Conservation (phyloP, 2,329 filamentous ascomycete species). For the Cryphonectria parasitica region DNA sequence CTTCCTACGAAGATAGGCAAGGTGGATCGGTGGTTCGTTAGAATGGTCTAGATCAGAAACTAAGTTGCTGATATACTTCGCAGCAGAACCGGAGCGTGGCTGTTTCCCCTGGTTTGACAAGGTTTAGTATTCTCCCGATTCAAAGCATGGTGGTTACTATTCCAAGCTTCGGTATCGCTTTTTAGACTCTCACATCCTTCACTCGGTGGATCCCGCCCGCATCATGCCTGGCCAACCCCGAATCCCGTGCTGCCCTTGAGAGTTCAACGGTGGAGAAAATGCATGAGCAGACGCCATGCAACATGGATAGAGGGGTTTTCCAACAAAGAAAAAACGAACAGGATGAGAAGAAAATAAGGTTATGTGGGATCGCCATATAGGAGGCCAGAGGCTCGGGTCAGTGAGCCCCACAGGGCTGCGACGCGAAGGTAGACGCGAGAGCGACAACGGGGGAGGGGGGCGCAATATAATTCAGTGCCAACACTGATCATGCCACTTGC, state of each 20-base stretch:
- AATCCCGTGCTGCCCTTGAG: neutral
- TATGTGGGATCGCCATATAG: neutral
- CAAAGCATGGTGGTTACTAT: neutral
- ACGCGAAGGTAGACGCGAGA: constrained; percentile 14
- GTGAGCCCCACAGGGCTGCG: neutral
- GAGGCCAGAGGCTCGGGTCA: neutral
- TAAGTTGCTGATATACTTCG: neutral
- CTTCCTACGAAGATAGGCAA: neutral
- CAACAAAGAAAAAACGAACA: neutral
- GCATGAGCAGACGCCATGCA: neutral
- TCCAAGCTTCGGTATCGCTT: neutral
- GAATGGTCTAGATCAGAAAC: neutral
- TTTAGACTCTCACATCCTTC: neutral
- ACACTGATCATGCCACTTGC: neutral
- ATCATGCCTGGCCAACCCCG: neutral
- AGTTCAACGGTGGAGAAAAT: neutral
- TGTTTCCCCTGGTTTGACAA: no score
- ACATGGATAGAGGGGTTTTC: neutral
- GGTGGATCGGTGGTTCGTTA: neutral
- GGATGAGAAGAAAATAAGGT: neutral
- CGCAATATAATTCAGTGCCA: neutral
- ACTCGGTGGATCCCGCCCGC: neutral
- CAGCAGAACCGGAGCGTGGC: neutral
- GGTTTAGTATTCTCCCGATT: no score
- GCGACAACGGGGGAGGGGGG: neutral